phyloP scores from a whole-genome alignment of 306 rosid species.

The Rosa chinensis region DNA sequence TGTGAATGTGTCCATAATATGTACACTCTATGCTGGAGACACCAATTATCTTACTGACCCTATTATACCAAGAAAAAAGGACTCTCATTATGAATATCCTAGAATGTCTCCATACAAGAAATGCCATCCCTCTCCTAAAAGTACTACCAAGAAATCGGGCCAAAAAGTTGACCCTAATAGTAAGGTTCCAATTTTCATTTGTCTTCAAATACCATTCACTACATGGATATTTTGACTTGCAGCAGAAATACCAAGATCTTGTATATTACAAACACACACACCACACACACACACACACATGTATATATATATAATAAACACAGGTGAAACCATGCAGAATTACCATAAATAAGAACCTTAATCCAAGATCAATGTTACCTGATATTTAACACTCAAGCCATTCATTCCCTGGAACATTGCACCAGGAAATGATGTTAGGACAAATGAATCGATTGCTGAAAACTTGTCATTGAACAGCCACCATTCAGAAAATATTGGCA shows the following conservation, averaged over 20 bases:
- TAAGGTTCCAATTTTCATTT: background rate
- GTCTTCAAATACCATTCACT: background rate
- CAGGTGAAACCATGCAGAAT: background rate
- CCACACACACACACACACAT: background rate
- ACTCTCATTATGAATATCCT: background rate
- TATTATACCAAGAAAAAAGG: background rate
- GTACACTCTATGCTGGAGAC: background rate
- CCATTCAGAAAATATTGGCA: slow-evolving; percentile 95
- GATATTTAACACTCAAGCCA: slow-evolving; percentile 88
- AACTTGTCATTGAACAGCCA: slow-evolving; percentile 84
- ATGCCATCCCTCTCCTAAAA: background rate
- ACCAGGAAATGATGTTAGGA: slow-evolving; percentile 71
- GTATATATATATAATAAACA: too few species aligned
- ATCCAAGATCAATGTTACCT: slow-evolving; percentile 46
- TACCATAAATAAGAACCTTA: background rate
- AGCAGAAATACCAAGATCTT: background rate
- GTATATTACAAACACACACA: background rate
- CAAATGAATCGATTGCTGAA: slow-evolving; percentile 75
- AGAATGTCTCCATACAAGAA: background rate
- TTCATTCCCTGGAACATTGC: slow-evolving; percentile 68
- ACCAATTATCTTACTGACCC: background rate
- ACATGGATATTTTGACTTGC: background rate
- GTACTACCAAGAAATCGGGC: background rate
- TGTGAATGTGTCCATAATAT: background rate
- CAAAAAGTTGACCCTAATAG: background rate